Evolutionary conservation across 2,329 filamentous ascomycete genomes (phyloP).

Genomic region (Sporothrix curviconia): DNA sequence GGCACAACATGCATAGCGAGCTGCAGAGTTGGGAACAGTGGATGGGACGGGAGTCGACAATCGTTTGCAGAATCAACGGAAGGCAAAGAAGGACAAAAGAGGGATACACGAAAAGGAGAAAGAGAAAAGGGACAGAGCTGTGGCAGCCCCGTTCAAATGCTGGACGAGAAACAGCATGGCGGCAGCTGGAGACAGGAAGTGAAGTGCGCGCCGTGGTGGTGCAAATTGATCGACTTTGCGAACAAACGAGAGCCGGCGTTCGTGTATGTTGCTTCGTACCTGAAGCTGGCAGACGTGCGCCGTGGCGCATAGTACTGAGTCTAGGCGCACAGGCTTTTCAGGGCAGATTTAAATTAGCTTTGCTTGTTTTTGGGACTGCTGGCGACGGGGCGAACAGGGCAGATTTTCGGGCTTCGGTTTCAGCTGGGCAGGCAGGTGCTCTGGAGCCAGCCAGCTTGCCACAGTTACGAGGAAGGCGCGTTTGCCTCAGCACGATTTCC

Average conservation of each 20-base stretch:
- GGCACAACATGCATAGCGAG: too few relatives aligned
- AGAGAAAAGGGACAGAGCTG: not conserved
- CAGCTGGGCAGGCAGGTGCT: too few relatives aligned
- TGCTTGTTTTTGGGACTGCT: not conserved
- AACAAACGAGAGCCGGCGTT: not conserved
- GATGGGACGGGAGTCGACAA: too few relatives aligned
- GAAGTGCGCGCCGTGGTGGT: too few relatives aligned
- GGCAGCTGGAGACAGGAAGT: not conserved
- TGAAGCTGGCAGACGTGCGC: not conserved
- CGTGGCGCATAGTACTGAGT: conserved; percentile 3
- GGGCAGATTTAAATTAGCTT: not conserved
- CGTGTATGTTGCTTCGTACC: not conserved
- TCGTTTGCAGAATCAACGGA: not conserved
- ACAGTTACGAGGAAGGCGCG: too few relatives aligned
- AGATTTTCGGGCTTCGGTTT: not conserved
- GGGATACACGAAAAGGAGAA: not conserved
- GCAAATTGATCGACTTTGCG: conserved; percentile 3
- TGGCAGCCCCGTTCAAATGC: not conserved
- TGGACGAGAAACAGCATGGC: conserved; percentile 1
- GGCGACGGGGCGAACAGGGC: not conserved
- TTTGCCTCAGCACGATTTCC: too few relatives aligned
- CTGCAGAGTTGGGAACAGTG: too few relatives aligned
- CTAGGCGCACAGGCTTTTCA: too few relatives aligned
- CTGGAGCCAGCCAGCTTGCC: too few relatives aligned
- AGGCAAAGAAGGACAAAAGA: not conserved